Evolutionary conservation across 2,329 filamentous ascomycete genomes (phyloP), one percentile per base, ranked within the genome.

Genomic region (Huntiella savannae): DNA sequence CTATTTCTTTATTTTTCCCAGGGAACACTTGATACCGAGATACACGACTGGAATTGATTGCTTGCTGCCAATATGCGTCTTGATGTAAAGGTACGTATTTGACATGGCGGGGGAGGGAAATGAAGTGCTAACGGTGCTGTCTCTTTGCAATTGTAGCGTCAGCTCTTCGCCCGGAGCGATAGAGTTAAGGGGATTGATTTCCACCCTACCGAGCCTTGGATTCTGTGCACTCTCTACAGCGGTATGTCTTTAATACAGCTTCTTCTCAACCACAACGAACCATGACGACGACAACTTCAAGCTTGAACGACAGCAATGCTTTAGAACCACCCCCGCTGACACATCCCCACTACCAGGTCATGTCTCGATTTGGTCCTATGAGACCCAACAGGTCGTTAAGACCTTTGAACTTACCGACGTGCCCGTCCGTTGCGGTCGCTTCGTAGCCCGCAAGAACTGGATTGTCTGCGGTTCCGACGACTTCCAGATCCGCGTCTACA

Each of bases 331-430:
- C 22, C 11, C 16, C 22, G 40, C 40, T 41, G 19, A 42, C 36
- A 37, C 33, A 33, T 32, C 39, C n/a, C 40, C 12, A 17, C n/a
- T 12, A 51, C 43, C 51, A 86, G 85, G 91, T 63, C 88, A 96
- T 69, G 91, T 93, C 61, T 92, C 96, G 69, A 96, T 98, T 61
- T 96, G 91, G 87, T 95, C 88, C 33, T 94, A 93, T 64, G 88
- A 93, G 66, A 92, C 86, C 44, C 86, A 93, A 62, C 82, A 87
- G 53, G 87, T 96, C 53, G 85, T 98, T 66, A 96, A 96, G 71
- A 95, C 88, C 4, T 98, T 98, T 63, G 91, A 98, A 68, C 78
- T 96, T 54, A 95, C 88, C 60, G 91, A 98, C 71, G 91, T 98
- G 43, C 91, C 91, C 53, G 88, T 98, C 49, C 82, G 91, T 63